Base-by-base conservation (phyloP, 306 rosid genomes). In the Begonia fuchsioides region DNA sequence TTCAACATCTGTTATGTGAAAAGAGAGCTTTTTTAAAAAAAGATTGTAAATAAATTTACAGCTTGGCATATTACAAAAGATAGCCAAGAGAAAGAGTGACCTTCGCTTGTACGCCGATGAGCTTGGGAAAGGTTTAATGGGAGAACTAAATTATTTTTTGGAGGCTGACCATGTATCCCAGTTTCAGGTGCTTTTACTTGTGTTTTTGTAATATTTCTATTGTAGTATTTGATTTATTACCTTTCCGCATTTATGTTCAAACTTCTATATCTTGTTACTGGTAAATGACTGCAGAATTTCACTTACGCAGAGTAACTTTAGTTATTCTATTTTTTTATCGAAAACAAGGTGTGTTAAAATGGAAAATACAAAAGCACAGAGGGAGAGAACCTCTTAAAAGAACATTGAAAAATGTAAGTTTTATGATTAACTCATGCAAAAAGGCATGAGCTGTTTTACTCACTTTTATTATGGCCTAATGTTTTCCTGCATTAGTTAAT, bases 21-120 rank as follows among this genome's bases (percentile, higher is more conserved):
- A 26, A 26, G 35, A 26, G 35, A 26, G 35, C 35, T 26, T 26
- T 26, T 26, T 20, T 20, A 20, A 49, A 12, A 47, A 20, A 49
- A 12, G 46, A 41, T 51, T 47, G 54, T 71, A 46, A 52, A 32
- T 54, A 10, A 46, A 54, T 26, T 60, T 76, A 59, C 84, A 88
- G 97, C 77, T 84, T 43, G 93, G 95, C 64, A 49, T 88, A 41
- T 53, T 84, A 72, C 90, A 78, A 72, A 88, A 81, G 73, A 67
- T 88, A 70, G 90, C 90, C 39, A 84, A 81, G 72, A 81, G 97
- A 72, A 88, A 81, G 75, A 65, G 68, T 72, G 97, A 88, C 59
- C 80, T 79, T 56, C 95, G 93, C 44, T 52, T 81, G 10, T 88
- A 88, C 79, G 97, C 95, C 58, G 97, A 88, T 64, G 97, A 88